These are phyloP conservation scores for Rhodotorula paludigena DNA, from an alignment of 768 basidiomycete species.

Conservation along the genomic window DNA sequence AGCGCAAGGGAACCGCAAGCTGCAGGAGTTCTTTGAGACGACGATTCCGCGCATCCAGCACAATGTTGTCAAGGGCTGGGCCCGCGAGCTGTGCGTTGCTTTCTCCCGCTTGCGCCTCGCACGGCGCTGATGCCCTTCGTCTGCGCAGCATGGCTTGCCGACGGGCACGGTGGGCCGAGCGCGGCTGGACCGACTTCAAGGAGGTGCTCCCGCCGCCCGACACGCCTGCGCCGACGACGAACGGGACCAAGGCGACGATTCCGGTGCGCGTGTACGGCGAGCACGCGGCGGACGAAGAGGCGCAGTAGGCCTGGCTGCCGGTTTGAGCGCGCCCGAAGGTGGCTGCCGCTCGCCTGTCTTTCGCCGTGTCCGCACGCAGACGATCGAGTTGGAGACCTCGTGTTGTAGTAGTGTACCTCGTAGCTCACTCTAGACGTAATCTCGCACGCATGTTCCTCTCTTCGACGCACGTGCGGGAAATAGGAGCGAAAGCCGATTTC, in stretches of 20 bases:
- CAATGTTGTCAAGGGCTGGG: conserved; percentile 70
- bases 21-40: conserved; percentile 75
- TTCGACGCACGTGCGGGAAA: no score
- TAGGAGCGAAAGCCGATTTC: no score
- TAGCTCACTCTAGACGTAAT: no score
- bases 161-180: conserved; percentile 11
- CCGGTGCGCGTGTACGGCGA: conserved; percentile 28
- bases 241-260: conserved; percentile 5
- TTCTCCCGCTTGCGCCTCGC: background rate
- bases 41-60: conserved; percentile 69
- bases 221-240: background rate
- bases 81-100: conserved; percentile 51
- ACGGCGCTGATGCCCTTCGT: background rate
- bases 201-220: background rate
- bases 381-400: background rate
- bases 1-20: conserved; percentile 55
- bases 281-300: conserved; percentile 1
- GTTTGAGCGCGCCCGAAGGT: background rate
- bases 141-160: conserved; percentile 21
- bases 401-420: background rate
- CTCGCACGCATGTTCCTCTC: no score
- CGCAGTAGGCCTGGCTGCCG: background rate
- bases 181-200: conserved; percentile 22
- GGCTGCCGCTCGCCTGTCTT: no score
- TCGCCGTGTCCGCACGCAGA: background rate